Evolutionary conservation across 306 rosid genomes (phyloP).

Genomic region (Vicia faba): DNA sequence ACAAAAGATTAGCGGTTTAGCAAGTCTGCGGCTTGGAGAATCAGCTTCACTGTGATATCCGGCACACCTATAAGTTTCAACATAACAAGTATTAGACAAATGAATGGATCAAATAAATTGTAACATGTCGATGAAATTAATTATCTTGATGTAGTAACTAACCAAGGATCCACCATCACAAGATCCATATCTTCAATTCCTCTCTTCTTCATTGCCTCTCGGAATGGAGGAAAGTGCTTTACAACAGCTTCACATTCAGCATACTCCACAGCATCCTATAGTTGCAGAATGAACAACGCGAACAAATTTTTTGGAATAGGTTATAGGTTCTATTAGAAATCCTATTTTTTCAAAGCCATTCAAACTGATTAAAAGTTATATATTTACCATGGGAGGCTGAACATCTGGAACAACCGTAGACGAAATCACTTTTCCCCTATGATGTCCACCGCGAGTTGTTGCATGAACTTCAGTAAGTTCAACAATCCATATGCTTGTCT

Average conservation of each 20-base stretch:
- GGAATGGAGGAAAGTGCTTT: constrained; percentile 69
- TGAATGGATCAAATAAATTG: constrained; percentile 2
- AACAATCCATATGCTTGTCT: constrained; percentile 79
- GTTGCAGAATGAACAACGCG: constrained; percentile 14
- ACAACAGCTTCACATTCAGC: constrained; percentile 89
- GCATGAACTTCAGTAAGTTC: constrained; percentile 76
- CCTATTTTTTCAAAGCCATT: not conserved
- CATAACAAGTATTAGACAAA: constrained; percentile 22
- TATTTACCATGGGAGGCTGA: constrained; percentile 81
- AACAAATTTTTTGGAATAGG: not conserved
- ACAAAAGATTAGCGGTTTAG: constrained; percentile 77
- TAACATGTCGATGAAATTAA: not conserved
- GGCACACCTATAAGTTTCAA: constrained; percentile 58
- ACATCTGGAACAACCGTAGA: constrained; percentile 72
- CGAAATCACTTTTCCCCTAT: constrained; percentile 72
- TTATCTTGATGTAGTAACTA: constrained; percentile 33
- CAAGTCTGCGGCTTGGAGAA: constrained; percentile 87
- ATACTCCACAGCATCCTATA: constrained; percentile 80
- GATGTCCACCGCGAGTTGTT: constrained; percentile 85
- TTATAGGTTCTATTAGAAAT: not conserved
- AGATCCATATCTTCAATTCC: constrained; percentile 92
- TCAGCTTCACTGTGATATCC: constrained; percentile 82
- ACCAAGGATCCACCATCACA: constrained; percentile 89
- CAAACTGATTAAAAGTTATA: not conserved
- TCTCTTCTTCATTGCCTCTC: constrained; percentile 84